phyloP scores from a whole-genome alignment of 768 basidiomycete species.

The Lyophyllum shimeji region DNA sequence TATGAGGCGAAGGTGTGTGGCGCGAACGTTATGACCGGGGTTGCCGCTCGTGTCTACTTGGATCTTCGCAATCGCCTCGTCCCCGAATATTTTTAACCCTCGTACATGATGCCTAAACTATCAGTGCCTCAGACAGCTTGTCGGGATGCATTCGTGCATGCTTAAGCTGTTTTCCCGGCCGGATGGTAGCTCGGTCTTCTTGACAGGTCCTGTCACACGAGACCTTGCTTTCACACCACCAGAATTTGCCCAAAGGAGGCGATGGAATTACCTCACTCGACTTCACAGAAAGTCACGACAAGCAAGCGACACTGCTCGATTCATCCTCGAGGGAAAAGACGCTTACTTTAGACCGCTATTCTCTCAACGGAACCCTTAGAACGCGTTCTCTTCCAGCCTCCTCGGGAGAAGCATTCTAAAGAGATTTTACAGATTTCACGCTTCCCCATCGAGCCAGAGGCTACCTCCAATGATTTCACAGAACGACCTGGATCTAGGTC shows the following conservation, averaged over 20 bases:
- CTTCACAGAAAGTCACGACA: slow-evolving; percentile 9
- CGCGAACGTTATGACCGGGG: not conserved
- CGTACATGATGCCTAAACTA: too few species aligned
- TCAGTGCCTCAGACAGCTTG: too few species aligned
- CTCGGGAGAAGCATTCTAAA: not conserved
- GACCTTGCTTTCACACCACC: not conserved
- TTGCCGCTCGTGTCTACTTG: not conserved
- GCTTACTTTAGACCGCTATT: not conserved
- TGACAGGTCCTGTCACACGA: slow-evolving; percentile 6
- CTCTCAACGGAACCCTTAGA: not conserved
- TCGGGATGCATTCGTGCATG: too few species aligned
- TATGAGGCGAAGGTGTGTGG: not conserved
- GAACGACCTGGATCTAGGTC: not conserved
- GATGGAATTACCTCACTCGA: not conserved
- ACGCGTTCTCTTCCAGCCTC: not conserved
- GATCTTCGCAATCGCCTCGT: not conserved
- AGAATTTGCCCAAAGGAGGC: not conserved
- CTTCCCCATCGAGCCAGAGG: not conserved
- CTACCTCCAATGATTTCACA: not conserved
- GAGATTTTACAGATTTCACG: not conserved
- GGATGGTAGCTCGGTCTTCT: not conserved
- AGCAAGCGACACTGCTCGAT: not conserved
- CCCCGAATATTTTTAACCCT: too few species aligned
- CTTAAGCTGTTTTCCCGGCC: not conserved
- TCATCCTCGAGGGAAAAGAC: not conserved